A percentile compares a stretch with the other conserved stretches of the same genome.
phyloP scores from a whole-genome alignment of 2,329 filamentous ascomycete species.

The Phaeosphaeriaceae sp. region DNA sequence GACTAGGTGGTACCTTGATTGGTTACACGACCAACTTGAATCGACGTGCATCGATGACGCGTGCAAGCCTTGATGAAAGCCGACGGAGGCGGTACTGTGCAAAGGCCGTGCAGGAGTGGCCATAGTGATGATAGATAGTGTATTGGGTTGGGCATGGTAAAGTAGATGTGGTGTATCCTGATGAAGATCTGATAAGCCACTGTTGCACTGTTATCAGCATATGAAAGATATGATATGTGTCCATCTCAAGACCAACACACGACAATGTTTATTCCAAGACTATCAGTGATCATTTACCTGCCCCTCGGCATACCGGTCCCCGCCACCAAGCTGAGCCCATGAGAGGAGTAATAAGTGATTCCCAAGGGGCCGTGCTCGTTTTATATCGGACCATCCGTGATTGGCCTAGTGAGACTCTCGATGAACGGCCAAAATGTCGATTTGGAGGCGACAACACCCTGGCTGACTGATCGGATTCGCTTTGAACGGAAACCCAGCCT shows the following conservation, averaged over 20 bases:
- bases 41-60: conserved; percentile 35
- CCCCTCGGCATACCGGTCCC: too few relatives aligned
- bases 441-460: conserved; percentile 8
- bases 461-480: conserved; percentile 25
- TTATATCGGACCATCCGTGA: conserved; percentile 3
- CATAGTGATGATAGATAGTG: too few relatives aligned
- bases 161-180: too few relatives aligned
- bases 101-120: neutral
- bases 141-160: too few relatives aligned
- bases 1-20: conserved; percentile 16
- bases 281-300: too few relatives aligned
- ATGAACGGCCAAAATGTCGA: conserved; percentile 12
- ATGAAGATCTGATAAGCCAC: neutral
- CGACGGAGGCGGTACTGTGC: neutral
- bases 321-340: too few relatives aligned
- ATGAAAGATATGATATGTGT: too few relatives aligned
- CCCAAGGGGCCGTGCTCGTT: conserved; percentile 3
- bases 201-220: neutral
- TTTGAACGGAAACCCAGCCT: conserved; percentile 9
- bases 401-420: conserved; percentile 5
- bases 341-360: neutral
- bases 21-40: conserved; percentile 13
- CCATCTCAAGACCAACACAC: too few relatives aligned
- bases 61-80: conserved; percentile 22
- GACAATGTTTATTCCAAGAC: too few relatives aligned